Conservation (phyloP, 148 eudicot species). For the Dysphania ambrosioides region DNA sequence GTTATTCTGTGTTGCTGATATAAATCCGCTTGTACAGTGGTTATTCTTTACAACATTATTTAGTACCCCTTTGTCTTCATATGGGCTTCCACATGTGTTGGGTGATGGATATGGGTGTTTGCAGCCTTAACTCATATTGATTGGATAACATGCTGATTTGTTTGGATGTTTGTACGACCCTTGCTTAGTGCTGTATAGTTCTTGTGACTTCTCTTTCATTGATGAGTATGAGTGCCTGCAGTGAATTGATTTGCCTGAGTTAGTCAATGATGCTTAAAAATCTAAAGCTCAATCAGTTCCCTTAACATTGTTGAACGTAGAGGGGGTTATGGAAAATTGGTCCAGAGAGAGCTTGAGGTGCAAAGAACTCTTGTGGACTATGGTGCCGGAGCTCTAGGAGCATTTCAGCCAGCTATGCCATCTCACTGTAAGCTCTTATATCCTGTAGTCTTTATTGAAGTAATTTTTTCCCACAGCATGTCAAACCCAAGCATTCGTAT, state of each 20-base stretch:
- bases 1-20: neutral
- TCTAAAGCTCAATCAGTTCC: neutral
- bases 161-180: neutral
- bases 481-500: neutral
- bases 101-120: neutral
- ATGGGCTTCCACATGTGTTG: neutral
- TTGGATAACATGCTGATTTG: neutral
- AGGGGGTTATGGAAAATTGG: neutral
- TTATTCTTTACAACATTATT: neutral
- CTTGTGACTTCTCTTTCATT: neutral
- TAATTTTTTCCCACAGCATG: slow-evolving; percentile 1
- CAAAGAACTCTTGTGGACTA: slow-evolving; percentile 92
- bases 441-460: neutral
- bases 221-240: neutral
- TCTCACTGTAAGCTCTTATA: slow-evolving; percentile 54
- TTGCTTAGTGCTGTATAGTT: neutral
- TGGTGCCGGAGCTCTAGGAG: slow-evolving; percentile 74
- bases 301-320: neutral
- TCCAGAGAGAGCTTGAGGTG: slow-evolving; percentile 61
- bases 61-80: neutral
- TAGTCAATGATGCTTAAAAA: no score
- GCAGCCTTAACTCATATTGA: no score
- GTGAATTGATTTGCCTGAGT: neutral
- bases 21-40: neutral
- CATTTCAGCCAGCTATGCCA: slow-evolving; percentile 66